Conservation (phyloP, 345 rosid genomes). For the Iberis pinnata region DNA sequence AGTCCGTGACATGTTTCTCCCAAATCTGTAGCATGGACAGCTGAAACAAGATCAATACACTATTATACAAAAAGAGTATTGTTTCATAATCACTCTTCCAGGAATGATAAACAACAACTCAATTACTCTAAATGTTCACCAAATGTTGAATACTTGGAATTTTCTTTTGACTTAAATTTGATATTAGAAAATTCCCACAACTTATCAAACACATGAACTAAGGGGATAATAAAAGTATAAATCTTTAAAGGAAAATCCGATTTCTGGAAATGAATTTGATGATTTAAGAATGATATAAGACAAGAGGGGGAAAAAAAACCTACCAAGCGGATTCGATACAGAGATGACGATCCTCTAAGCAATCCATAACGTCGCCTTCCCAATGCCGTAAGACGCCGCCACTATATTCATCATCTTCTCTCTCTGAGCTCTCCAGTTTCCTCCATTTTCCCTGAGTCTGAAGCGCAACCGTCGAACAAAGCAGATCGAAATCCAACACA, state of each 20-base stretch:
- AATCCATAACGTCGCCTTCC: conserved; percentile 86
- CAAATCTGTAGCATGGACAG: conserved; percentile 85
- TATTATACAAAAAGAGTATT: conserved; percentile 14
- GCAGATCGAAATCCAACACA: conserved; percentile 79
- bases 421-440: conserved; percentile 33
- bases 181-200: too few relatives aligned
- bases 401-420: conserved; percentile 36
- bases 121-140: too few relatives aligned
- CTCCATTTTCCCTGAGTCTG: conserved; percentile 88
- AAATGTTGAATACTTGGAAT: too few relatives aligned
- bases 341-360: conserved; percentile 67
- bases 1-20: conserved; percentile 74
- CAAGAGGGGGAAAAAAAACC: conserved; percentile 10
- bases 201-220: too few relatives aligned
- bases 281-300: neutral
- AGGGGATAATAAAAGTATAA: too few relatives aligned
- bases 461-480: conserved; percentile 84
- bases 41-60: conserved; percentile 37
- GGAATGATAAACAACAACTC: too few relatives aligned
- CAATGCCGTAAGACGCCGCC: conserved; percentile 84
- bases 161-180: too few relatives aligned
- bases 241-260: neutral
- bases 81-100: conserved; percentile 11
- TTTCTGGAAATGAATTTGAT: too few relatives aligned
- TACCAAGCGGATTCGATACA: conserved; percentile 79